These are phyloP conservation scores for Salisapilia sapeloensis DNA, from an alignment of 352 stramenopile genomes.

Conservation along the genomic window DNA sequence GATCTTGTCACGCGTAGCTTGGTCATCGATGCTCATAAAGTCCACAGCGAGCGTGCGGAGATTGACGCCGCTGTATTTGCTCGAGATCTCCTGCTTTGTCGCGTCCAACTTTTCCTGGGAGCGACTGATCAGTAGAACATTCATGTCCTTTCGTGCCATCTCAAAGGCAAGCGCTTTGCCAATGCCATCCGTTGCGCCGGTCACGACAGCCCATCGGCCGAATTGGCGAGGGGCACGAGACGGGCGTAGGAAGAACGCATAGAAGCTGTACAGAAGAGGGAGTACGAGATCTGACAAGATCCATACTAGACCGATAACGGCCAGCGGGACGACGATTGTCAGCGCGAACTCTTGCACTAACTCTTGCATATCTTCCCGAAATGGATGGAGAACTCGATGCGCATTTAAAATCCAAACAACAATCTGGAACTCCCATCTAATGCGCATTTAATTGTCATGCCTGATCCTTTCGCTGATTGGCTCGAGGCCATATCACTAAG, in stretches of 20 bases:
- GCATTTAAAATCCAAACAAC: too few relatives aligned
- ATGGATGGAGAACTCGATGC: too few relatives aligned
- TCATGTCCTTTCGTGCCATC: constrained; percentile 94
- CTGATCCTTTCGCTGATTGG: too few relatives aligned
- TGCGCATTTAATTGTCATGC: too few relatives aligned
- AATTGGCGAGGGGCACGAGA: constrained; percentile 88
- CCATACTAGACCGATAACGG: too few relatives aligned
- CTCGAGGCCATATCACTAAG: too few relatives aligned
- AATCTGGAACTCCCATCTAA: too few relatives aligned
- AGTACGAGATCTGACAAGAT: too few relatives aligned
- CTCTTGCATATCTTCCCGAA: too few relatives aligned
- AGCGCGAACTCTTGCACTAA: too few relatives aligned
- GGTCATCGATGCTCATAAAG: constrained; percentile 85
- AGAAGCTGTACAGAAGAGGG: constrained; percentile 27
- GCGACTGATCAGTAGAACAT: constrained; percentile 94
- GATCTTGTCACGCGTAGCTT: constrained; percentile 32
- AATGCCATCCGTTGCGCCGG: constrained; percentile 91
- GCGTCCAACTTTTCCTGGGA: constrained; percentile 93
- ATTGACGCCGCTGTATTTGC: constrained; percentile 80
- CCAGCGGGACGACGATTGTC: too few relatives aligned
- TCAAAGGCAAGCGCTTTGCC: constrained; percentile 86
- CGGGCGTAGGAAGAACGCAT: constrained; percentile 86
- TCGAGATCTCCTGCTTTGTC: constrained; percentile 86
- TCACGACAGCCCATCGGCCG: constrained; percentile 95
- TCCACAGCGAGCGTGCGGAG: constrained; percentile 85